Evolutionary conservation across 2,329 filamentous ascomycete species (phyloP).

Genomic region (Pseudogymnoascus sp.): DNA sequence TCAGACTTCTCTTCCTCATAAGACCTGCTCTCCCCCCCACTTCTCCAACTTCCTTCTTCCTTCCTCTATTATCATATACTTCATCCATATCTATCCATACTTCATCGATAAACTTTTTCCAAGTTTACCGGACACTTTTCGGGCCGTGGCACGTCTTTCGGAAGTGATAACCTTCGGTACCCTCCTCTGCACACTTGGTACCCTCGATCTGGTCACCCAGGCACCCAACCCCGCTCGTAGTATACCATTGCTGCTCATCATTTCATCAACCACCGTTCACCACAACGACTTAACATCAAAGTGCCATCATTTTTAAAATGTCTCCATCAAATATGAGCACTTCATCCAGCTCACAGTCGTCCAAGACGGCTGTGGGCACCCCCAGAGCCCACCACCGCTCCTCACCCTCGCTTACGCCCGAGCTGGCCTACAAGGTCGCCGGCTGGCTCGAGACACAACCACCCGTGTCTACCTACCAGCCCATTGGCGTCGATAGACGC

Average conservation of each 20-base stretch:
- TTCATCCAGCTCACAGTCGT: constrained; percentile 11
- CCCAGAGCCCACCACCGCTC: background rate
- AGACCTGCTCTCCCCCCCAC: constrained; percentile 22
- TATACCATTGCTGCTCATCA: background rate
- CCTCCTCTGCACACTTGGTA: constrained; percentile 21
- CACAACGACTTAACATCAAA: constrained; percentile 9
- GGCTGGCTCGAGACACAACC: constrained; percentile 1
- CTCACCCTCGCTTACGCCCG: background rate
- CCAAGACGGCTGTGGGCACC: constrained; percentile 7
- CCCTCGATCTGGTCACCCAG: constrained; percentile 26
- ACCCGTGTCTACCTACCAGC: constrained; percentile 2
- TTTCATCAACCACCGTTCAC: background rate
- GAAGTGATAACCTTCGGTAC: constrained; percentile 17
- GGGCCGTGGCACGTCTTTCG: constrained; percentile 19
- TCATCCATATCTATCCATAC: constrained; percentile 14
- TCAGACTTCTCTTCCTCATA: constrained; percentile 11
- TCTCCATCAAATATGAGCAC: constrained; percentile 14
- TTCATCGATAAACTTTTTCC: constrained; percentile 21
- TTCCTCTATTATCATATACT: constrained; percentile 17
- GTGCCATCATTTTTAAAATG: constrained; percentile 19
- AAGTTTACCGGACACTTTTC: constrained; percentile 18
- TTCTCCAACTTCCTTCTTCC: constrained; percentile 24
- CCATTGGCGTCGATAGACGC: background rate
- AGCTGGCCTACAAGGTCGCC: constrained; percentile 9
- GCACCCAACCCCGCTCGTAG: constrained; percentile 12